phyloP scores from a whole-genome alignment of 1,284 basidiomycete genomes.

The Rhodotorula sp. region DNA sequence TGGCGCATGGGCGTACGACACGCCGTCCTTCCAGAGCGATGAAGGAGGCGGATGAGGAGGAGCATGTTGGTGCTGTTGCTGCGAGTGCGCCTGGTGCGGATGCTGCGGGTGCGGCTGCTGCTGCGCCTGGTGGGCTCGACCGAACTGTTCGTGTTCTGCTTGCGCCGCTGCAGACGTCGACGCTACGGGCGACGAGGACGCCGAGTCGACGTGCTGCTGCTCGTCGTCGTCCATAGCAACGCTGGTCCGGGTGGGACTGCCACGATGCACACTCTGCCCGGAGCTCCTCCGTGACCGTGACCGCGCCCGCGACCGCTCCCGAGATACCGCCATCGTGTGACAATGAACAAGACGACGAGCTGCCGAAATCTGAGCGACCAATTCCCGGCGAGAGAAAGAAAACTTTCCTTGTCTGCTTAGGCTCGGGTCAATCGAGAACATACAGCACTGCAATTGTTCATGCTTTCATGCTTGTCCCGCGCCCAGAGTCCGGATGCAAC shows the following conservation, averaged over 20 bases:
- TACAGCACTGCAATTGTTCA: too few species aligned
- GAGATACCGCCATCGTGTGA: not conserved
- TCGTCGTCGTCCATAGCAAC: not conserved
- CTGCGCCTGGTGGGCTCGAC: not conserved
- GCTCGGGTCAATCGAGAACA: too few species aligned
- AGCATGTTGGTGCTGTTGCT: not conserved
- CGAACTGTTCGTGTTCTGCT: not conserved
- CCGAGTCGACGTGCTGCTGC: not conserved
- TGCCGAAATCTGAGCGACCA: too few species aligned
- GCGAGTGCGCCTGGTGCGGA: not conserved
- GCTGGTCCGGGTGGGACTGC: not conserved
- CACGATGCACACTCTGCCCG: not conserved
- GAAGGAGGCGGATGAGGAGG: not conserved
- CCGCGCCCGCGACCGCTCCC: not conserved
- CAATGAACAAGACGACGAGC: too few species aligned
- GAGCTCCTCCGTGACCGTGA: not conserved
- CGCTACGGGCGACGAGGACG: not conserved
- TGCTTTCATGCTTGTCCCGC: too few species aligned
- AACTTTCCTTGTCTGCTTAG: too few species aligned
- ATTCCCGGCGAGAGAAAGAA: too few species aligned
- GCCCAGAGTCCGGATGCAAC: too few species aligned
- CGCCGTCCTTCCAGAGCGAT: not conserved
- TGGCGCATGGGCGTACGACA: constrained; percentile 22
- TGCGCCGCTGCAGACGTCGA: not conserved
- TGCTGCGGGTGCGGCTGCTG: not conserved